These are phyloP conservation scores for Sonneratia alba DNA, from an alignment of 345 rosid genomes.

Conservation along the genomic window DNA sequence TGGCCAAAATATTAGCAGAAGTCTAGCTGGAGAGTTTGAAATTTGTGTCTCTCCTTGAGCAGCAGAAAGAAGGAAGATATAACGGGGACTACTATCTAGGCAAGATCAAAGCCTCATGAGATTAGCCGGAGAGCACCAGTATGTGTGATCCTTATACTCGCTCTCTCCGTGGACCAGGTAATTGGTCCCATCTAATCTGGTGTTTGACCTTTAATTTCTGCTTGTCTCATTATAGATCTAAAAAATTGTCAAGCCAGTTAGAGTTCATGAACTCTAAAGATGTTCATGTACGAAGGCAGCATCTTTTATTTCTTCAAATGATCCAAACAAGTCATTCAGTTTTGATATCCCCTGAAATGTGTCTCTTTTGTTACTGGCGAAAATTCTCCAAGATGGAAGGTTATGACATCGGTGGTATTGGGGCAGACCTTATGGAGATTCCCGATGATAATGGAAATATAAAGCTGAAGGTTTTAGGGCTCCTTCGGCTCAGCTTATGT, in stretches of 20 bases:
- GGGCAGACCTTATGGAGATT: conserved; percentile 83
- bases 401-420: conserved; percentile 85
- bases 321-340: conserved; percentile 26
- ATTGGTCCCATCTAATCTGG: background rate
- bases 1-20: too few relatives aligned
- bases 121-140: conserved; percentile 54
- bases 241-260: too few relatives aligned
- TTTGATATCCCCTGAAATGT: conserved; percentile 17
- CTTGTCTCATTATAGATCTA: too few relatives aligned
- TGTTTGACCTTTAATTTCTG: background rate
- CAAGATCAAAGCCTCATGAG: conserved; percentile 72
- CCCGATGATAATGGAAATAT: conserved; percentile 51
- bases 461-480: conserved; percentile 70
- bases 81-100: conserved; percentile 39
- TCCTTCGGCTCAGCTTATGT: conserved; percentile 71
- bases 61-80: conserved; percentile 62
- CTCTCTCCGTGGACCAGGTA: conserved; percentile 73
- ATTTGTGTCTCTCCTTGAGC: conserved; percentile 5
- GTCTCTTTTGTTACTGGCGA: conserved; percentile 20
- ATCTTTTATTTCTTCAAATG: background rate
- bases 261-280: too few relatives aligned
- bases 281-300: background rate
- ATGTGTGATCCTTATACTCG: conserved; percentile 89
- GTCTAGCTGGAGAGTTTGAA: background rate
- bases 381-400: conserved; percentile 96